Evolutionary conservation across 106 monocot species (phyloP).

Genomic region (Apostasia ramifera): DNA sequence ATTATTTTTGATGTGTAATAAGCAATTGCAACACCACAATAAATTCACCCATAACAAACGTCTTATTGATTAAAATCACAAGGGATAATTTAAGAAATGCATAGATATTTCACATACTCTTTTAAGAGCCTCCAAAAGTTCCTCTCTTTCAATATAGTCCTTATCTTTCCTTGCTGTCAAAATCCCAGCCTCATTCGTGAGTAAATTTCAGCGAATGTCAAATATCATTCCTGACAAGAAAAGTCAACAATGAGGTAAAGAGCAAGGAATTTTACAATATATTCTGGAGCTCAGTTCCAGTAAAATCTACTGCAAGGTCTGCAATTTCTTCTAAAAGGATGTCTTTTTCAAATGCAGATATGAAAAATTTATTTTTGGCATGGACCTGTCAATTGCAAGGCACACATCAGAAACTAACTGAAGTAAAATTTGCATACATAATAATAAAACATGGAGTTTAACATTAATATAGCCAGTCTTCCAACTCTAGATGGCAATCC

Average conservation of each 20-base stretch:
- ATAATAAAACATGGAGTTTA: slow-evolving; percentile 7
- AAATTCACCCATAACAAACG: neutral
- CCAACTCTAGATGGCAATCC: slow-evolving; percentile 85
- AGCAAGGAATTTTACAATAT: slow-evolving; percentile 48
- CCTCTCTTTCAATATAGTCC: slow-evolving; percentile 71
- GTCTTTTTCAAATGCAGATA: slow-evolving; percentile 55
- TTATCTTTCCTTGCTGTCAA: slow-evolving; percentile 82
- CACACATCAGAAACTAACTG: neutral
- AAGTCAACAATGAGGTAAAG: neutral
- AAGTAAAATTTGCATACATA: no score
- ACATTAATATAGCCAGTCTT: slow-evolving; percentile 74
- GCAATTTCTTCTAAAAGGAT: slow-evolving; percentile 66
- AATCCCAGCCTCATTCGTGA: slow-evolving; percentile 86
- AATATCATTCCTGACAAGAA: neutral
- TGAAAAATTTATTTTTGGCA: slow-evolving; percentile 82
- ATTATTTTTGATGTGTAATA: neutral
- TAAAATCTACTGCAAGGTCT: slow-evolving; percentile 73
- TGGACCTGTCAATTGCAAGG: slow-evolving; percentile 36
- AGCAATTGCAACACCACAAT: slow-evolving; percentile 1
- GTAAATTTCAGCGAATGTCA: slow-evolving; percentile 13
- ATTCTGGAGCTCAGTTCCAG: slow-evolving; percentile 92
- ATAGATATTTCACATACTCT: slow-evolving; percentile 34
- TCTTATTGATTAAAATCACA: neutral
- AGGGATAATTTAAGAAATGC: neutral
- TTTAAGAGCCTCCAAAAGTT: slow-evolving; percentile 64